Evolutionary conservation across 2,329 filamentous ascomycete species (phyloP), one percentile per base, ranked within the genome.

Genomic region (Aspergillus bombycis): DNA sequence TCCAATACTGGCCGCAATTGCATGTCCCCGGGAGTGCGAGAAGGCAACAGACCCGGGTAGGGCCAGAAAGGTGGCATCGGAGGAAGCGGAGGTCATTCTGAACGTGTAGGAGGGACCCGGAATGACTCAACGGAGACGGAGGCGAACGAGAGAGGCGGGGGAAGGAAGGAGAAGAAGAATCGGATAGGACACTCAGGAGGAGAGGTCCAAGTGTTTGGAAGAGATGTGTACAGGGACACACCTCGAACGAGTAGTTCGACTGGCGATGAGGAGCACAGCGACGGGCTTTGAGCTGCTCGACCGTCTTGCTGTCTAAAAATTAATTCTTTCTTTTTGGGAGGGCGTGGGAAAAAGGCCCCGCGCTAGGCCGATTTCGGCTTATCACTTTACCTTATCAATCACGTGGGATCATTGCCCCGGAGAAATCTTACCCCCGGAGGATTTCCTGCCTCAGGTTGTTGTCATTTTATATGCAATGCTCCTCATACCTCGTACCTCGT

Each of bases 1-100:
- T 43, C 78, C 78, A 62, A 83, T 75, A 60, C 76, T 78, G 21
- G 74, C 69, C 58, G 80, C 79, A 65, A 83, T 74, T 48, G 75
- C 77, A 64, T 77, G 76, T 34, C 79, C 77, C 58, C 81, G 79
- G 63, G 82, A 83, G 45, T 75, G 77, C 26, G 81, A 82, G 62
- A 80, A 82, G 59, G 81, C 80, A 67, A 80, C 76, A 21, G 79
- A 75, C 65, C 79, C 79, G 8, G 76, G 74, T 55, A 80, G 74
- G 64, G 77, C 74, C 62, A 80, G 60, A 58, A 74, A 78, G 19
- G 69, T 68, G 38, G 68, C 70, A 63, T 75, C 68, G 62, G 74
- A 70, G 68, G 74, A 70, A 61, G 75, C 68, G 62, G 73, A 70
- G 68, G 74, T 65, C 78, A 80, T 63, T 60, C 60, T 59, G 62